Percentiles rank a stretch among this genome's conserved stretches.
phyloP scores from a whole-genome alignment of 2,329 filamentous ascomycete genomes.

The Cytospora paraplurivora region DNA sequence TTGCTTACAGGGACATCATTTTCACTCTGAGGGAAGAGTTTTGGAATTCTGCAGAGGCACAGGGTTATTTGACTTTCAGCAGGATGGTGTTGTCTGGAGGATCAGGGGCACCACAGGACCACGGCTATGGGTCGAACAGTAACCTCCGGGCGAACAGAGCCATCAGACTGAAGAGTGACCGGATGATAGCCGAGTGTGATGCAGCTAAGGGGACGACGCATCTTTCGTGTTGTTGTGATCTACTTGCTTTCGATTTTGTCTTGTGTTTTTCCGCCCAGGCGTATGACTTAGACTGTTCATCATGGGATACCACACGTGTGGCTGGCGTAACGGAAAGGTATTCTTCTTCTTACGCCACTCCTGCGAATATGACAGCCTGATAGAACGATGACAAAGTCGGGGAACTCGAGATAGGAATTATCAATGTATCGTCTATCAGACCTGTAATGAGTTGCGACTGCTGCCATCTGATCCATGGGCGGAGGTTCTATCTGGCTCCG shows the following conservation, averaged over 20 bases:
- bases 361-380: constrained; percentile 6
- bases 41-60: constrained; percentile 15
- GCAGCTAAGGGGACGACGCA: background rate
- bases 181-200: constrained; percentile 7
- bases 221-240: background rate
- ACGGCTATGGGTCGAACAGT: background rate
- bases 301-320: constrained; percentile 6
- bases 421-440: constrained; percentile 6
- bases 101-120: constrained; percentile 16
- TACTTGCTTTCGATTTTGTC: background rate
- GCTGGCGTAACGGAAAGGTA: background rate
- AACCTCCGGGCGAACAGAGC: constrained; percentile 6
- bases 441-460: background rate
- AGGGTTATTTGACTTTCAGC: background rate
- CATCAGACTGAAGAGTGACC: constrained; percentile 14
- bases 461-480: background rate
- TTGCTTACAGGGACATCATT: constrained; percentile 8
- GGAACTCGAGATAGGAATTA: constrained; percentile 6
- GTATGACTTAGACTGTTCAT: constrained; percentile 21
- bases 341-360: background rate
- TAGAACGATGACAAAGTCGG: constrained; percentile 1
- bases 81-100: background rate
- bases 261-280: constrained; percentile 3
- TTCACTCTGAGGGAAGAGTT: background rate
- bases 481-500: background rate